These are phyloP conservation scores for Lyophyllum atratum DNA, from an alignment of 768 basidiomycete species.

Conservation along the genomic window DNA sequence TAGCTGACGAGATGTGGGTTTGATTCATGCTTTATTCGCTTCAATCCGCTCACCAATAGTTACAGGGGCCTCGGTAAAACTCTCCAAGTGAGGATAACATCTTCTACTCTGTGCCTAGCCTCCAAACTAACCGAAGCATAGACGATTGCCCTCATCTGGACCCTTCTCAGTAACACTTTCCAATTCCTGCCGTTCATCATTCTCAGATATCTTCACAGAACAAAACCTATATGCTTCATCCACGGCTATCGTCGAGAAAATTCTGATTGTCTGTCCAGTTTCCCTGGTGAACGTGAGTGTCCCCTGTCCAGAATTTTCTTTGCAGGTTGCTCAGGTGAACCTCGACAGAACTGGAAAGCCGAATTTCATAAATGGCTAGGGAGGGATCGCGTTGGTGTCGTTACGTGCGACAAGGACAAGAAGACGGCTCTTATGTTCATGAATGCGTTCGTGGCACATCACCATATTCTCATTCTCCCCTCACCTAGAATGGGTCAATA, in stretches of 20 bases:
- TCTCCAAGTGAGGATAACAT: constrained; percentile 53
- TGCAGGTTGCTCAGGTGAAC: background rate
- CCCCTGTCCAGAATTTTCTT: background rate
- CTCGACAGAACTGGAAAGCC: constrained; percentile 83
- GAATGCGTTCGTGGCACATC: constrained; percentile 54
- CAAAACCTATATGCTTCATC: constrained; percentile 78
- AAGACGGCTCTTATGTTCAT: constrained; percentile 67
- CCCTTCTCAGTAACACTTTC: constrained; percentile 71
- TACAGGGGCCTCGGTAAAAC: constrained; percentile 96
- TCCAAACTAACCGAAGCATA: constrained; percentile 30
- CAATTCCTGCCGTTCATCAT: background rate
- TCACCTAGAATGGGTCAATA: background rate
- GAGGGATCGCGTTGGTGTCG: constrained; percentile 48
- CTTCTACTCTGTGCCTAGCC: background rate
- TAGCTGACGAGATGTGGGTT: constrained; percentile 91
- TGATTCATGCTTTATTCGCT: background rate
- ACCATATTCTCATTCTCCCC: background rate
- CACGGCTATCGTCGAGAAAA: constrained; percentile 69
- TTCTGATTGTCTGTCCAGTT: constrained; percentile 92
- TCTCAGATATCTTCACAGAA: constrained; percentile 42
- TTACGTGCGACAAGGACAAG: constrained; percentile 49
- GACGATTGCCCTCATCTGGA: constrained; percentile 94
- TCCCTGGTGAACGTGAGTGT: constrained; percentile 74
- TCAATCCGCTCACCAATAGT: constrained; percentile 9
- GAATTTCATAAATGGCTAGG: constrained; percentile 95